Base-by-base conservation (phyloP, 768 basidiomycete genomes). In the Pulveroboletus ravenelii region DNA sequence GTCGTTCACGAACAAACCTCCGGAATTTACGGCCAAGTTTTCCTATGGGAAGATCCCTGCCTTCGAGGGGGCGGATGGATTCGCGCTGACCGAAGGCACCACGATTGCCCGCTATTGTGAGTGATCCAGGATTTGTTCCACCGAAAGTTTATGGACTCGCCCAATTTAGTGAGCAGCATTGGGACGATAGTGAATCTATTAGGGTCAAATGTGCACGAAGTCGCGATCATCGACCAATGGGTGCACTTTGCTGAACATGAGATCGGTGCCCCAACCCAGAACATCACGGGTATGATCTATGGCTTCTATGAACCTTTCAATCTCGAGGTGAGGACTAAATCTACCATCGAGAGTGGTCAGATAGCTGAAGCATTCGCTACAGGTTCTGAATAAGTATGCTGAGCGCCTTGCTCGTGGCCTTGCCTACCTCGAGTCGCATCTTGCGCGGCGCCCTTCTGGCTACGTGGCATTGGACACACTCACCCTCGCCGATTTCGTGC, bases 41-140 rank as follows among this genome's bases (percentile, higher is more conserved):
- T 45, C 59, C 0, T 54, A 56, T 7, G 62, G 59, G 0, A 63
- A 63, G 32, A 54, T 63, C 20, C 62, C 62, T 31, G 32, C 59
- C 1, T 63, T 63, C 9, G 55, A 63, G 37, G 55, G 48, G 5
- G 41, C 35, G 10, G 57, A 63, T 8, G 62, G 60, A 17, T 59
- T 53, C 25, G 59, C 18, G 13, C 14, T 63, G 12, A 44, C 14
- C 9, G 62, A 63, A 40, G 62, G 62, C 1, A 18, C 53, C n/a
- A 23, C 55, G 31, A 63, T 63, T 30, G 62, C 57, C 4, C 59
- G 55, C 17, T 61, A 63, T 35, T 15, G 59, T 60, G 43, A 50
- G 58, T 63, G 10, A 1, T 29, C 20, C 1, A 12, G 6, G 4
- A 5, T 12, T 29, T 13, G 8, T 18, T 15, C 8, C 0, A 15